Conservation (phyloP, 1,139 yeast genomes). For the Magnusiomyces tetraspermus region DNA sequence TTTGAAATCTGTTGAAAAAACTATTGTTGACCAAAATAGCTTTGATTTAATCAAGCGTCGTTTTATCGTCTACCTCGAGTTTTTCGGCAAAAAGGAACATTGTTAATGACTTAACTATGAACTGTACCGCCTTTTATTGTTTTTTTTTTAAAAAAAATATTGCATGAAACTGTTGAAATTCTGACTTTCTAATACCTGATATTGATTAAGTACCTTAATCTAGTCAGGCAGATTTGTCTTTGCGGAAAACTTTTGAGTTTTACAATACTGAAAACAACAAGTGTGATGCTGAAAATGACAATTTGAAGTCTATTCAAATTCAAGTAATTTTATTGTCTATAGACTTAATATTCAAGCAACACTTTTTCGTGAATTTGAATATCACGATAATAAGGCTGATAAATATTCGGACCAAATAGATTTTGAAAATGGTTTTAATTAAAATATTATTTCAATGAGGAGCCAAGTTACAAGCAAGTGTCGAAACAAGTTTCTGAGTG, state of each 20-base stretch:
- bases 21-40: conserved; percentile 65
- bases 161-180: too few species aligned
- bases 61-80: conserved; percentile 62
- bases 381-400: conserved; percentile 39
- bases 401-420: conserved; percentile 35
- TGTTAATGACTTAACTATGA: conserved; percentile 66
- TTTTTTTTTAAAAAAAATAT: too few species aligned
- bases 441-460: conserved; percentile 3
- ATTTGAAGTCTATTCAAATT: conserved; percentile 50
- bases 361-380: too few species aligned
- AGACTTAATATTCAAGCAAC: too few species aligned
- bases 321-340: conserved; percentile 89
- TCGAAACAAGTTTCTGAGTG: conserved; percentile 60
- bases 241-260: conserved; percentile 7
- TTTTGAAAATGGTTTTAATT: conserved; percentile 26
- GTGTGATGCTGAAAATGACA: conserved; percentile 61
- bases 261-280: conserved; percentile 18
- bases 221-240: conserved; percentile 16
- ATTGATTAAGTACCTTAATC: conserved; percentile 41
- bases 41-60: conserved; percentile 52
- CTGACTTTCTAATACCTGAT: conserved; percentile 51
- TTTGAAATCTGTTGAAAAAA: conserved; percentile 81
- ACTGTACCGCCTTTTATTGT: conserved; percentile 56
- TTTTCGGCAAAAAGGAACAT: conserved; percentile 76
- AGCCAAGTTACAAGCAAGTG: conserved; percentile 83